Base-by-base conservation (phyloP, 257 asterid species). In the Vinca minor region DNA sequence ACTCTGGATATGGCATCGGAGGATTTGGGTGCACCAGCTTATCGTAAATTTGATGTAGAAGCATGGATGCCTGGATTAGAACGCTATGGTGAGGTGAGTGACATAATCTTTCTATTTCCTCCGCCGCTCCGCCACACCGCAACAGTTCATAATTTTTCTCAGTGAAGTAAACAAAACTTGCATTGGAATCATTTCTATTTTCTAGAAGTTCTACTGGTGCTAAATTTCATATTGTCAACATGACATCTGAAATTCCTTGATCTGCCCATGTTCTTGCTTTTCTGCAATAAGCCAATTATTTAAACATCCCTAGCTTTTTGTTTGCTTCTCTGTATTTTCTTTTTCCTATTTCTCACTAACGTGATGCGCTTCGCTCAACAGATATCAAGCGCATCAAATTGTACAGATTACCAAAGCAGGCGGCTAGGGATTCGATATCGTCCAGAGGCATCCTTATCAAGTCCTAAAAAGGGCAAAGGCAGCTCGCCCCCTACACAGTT, bases 31-130 rank as follows among this genome's bases (percentile, higher is more conserved):
- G 97, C 99, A 21, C 99, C 99, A 20, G 99, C 97, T 1, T 89
- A 85, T 69, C 95, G 99, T 65, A 93, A 93, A 78, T 93, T 85
- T 35, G 99, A 93, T 41, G 86, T 93, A 60, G 98, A 93, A 76
- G 97, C 97, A 8, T 93, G 98, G 97, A 93, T 93, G 96, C 99
- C 99, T 4, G 97, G 97, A 31, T 74, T 93, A 83, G 95, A 84
- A 52, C 93, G 97, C 29, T 93, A 81, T 38, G 99, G 99, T 5
- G 99, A 93, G 94, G 99, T 89, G 78, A 6, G 72, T 5, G 17
- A 28, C 52, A 44, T n/a, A 45, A 20, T 49, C 46, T 15, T 14
- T 25, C 15, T 3, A 1, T 34, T 36, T 26, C 64, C 42, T n/a
- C 32, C 32, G 32, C 28, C 20, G 7, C 26, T 8, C 28, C 32